Evolutionary conservation across 352 stramenopile genomes (phyloP).

Genomic region (Phytophthora citrophthora): DNA sequence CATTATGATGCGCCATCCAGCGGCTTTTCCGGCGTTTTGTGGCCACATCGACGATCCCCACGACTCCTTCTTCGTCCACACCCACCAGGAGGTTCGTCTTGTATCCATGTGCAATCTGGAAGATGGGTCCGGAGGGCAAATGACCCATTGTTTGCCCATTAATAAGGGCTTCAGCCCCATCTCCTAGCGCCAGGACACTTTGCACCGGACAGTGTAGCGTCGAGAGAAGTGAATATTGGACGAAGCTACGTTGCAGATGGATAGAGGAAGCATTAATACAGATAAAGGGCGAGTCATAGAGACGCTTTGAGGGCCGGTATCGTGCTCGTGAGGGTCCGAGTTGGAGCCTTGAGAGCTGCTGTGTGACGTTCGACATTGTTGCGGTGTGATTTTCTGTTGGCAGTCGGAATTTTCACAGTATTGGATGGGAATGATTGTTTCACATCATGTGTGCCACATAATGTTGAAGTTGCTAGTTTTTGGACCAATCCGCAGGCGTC

Average conservation of each 20-base stretch:
- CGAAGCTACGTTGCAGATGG: slow-evolving; percentile 17
- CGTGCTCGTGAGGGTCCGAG: slow-evolving; percentile 32
- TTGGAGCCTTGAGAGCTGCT: slow-evolving; percentile 47
- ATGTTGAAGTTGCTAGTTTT: slow-evolving; percentile 32
- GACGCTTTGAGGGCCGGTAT: slow-evolving; percentile 26
- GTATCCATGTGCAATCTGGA: slow-evolving; percentile 61
- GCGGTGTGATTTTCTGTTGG: not conserved
- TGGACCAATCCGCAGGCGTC: slow-evolving; percentile 13
- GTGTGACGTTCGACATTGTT: slow-evolving; percentile 34
- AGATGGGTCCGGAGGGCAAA: slow-evolving; percentile 41
- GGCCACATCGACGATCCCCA: slow-evolving; percentile 47
- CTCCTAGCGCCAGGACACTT: slow-evolving; percentile 24
- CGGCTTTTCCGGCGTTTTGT: slow-evolving; percentile 31
- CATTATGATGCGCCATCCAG: slow-evolving; percentile 70
- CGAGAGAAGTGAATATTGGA: slow-evolving; percentile 37
- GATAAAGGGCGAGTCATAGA: slow-evolving; percentile 6
- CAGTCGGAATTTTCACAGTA: not conserved
- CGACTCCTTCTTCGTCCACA: slow-evolving; percentile 64
- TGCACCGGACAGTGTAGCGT: slow-evolving; percentile 42
- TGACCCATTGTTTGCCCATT: slow-evolving; percentile 13
- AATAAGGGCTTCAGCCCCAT: slow-evolving; percentile 10
- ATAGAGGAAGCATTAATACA: slow-evolving; percentile 21
- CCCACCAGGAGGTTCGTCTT: slow-evolving; percentile 40
- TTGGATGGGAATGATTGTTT: slow-evolving; percentile 4
- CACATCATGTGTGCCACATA: slow-evolving; percentile 1